Conservation (phyloP, 73 alveolate species). For the Urostyla sp. region DNA sequence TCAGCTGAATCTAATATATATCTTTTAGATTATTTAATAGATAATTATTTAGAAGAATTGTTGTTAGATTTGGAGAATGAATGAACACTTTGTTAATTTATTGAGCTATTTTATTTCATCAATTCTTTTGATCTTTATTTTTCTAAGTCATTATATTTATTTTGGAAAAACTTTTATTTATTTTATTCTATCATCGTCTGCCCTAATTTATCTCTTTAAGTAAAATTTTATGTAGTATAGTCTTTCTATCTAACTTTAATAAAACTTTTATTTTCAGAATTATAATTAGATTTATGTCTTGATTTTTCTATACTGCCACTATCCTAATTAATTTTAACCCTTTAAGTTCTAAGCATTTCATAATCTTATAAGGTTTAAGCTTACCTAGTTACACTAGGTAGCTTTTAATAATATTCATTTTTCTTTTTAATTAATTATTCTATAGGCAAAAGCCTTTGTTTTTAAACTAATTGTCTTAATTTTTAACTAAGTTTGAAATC, state of each 20-base stretch:
- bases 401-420: neutral
- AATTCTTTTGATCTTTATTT: no score
- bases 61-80: no score
- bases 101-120: no score
- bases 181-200: no score
- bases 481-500: neutral
- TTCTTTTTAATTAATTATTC: conserved; percentile 19
- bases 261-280: neutral
- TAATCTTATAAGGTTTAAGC: neutral
- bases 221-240: neutral
- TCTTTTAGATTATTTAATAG: no score
- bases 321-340: neutral
- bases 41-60: no score
- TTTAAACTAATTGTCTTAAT: neutral
- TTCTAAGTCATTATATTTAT: no score
- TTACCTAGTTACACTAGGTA: neutral
- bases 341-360: neutral
- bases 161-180: no score
- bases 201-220: neutral
- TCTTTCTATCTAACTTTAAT: neutral
- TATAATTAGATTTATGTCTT: neutral
- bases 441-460: neutral
- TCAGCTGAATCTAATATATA: no score
- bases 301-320: neutral
- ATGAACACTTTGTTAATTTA: no score